Percentiles rank a stretch among this genome's conserved stretches.
Evolutionary conservation across 2,329 filamentous ascomycete species (phyloP).

Genomic region (Fusarium fracticaudum): DNA sequence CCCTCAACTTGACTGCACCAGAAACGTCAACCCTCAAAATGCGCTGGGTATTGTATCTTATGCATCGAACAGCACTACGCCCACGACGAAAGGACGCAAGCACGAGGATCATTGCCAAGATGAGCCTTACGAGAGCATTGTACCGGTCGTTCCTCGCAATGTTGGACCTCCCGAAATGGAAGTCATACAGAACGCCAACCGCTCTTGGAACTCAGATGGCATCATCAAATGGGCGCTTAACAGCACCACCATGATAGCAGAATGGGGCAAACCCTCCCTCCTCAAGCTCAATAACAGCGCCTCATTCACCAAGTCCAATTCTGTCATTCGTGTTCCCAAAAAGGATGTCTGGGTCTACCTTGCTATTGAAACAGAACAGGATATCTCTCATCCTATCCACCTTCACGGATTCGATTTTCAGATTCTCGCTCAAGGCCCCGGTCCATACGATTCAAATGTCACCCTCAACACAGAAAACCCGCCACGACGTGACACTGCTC

Average conservation of each 20-base stretch:
- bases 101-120: constrained; percentile 47
- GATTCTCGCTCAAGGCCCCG: constrained; percentile 41
- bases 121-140: constrained; percentile 46
- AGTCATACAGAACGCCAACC: constrained; percentile 43
- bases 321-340: constrained; percentile 43
- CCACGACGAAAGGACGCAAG: constrained; percentile 17
- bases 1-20: constrained; percentile 54
- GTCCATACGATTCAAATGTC: constrained; percentile 35
- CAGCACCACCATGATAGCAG: constrained; percentile 45
- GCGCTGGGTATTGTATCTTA: constrained; percentile 61
- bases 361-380: constrained; percentile 39
- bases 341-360: constrained; percentile 46
- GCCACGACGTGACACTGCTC: constrained; percentile 62
- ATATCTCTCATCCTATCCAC: constrained; percentile 49
- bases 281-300: constrained; percentile 33
- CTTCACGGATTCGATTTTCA: constrained; percentile 51
- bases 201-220: constrained; percentile 41
- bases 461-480: constrained; percentile 52
- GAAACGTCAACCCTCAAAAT: constrained; percentile 52
- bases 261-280: constrained; percentile 47
- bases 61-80: constrained; percentile 36
- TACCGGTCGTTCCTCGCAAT: constrained; percentile 48
- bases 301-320: constrained; percentile 38
- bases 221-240: constrained; percentile 60
- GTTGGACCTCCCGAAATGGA: constrained; percentile 44